Base-by-base conservation (phyloP, 2,329 filamentous ascomycete species). In the Blastomyces percursus region DNA sequence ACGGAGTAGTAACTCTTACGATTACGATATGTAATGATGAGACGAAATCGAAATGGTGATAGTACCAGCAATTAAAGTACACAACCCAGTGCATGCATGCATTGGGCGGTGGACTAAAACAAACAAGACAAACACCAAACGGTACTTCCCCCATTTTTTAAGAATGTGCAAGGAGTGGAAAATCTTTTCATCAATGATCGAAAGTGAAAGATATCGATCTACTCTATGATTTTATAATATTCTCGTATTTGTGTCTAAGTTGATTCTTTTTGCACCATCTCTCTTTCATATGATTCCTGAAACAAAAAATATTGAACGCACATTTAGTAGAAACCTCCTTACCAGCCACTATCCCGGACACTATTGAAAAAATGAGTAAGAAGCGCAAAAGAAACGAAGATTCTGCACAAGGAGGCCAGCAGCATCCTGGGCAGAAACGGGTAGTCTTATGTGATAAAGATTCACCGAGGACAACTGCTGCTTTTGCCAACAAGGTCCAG, bases 331-430 rank as follows among this genome's bases (percentile, higher is more conserved):
- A 35, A 54, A 32, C n/a, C 51, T n/a, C 16, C 8, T 54, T 30
- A 19, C 27, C 30, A 35, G 16, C 27, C 51, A 54, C 16, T 19
- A n/a, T 30, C 30, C 16, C 24, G 27, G 14, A n/a, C 8, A 19
- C 24, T 16, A 59, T 46, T 21, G 30, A 59, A 27, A 72, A 70
- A 62, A 69, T 70, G 58, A 71, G 64, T 58, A 73, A 73, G 64
- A 75, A 74, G 61, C 67, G 69, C 35, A 72, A 75, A 66, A 67
- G 68, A 62, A 68, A 74, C n/a, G 69, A 72, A 38, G 30, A 61
- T 50, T 46, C 55, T 46, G 54, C 56, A 14, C 21, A 60, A 64
- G n/a, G 55, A 61, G 63, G 11, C 32, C 61, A 30, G 60, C 56
- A 46, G 27, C 42, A 55, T 56, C 56, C 54, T 58, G 58, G 38